Conservation (phyloP, 2,329 filamentous ascomycete genomes). For the Hymenoscyphus scutula region DNA sequence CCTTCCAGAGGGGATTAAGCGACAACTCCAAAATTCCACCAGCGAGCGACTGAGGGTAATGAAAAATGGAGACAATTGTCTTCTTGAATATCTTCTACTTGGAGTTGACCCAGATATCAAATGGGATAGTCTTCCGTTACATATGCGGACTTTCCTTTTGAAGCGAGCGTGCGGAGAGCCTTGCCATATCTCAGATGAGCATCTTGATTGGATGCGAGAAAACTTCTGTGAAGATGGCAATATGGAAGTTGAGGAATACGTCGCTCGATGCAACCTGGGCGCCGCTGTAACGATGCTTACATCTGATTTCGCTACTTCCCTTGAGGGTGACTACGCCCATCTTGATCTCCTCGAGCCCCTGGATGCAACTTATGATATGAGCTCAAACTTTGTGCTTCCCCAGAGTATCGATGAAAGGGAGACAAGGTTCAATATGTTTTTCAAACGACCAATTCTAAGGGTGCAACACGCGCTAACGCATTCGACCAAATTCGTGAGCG, state of each 20-base stretch:
- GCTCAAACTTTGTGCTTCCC: neutral
- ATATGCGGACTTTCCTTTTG: conserved; percentile 14
- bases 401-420: conserved; percentile 1
- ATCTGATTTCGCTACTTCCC: conserved; percentile 11
- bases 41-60: conserved; percentile 19
- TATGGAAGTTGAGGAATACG: conserved; percentile 41
- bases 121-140: conserved; percentile 24
- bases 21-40: conserved; percentile 20
- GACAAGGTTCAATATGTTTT: neutral
- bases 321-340: conserved; percentile 6
- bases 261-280: conserved; percentile 49
- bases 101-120: conserved; percentile 25
- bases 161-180: conserved; percentile 27
- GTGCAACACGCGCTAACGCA: neutral
- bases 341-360: conserved; percentile 5
- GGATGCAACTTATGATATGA: conserved; percentile 12
- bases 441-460: neutral
- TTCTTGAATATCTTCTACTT: conserved; percentile 23
- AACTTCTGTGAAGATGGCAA: conserved; percentile 12
- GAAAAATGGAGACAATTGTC: conserved; percentile 13
- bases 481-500: conserved; percentile 41
- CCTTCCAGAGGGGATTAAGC: conserved; percentile 25
- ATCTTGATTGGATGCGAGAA: conserved; percentile 39
- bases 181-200: conserved; percentile 40
- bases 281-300: conserved; percentile 43